A percentile compares a stretch with the other conserved stretches of the same genome.
Evolutionary conservation across 495 filamentous ascomycete genomes (phyloP).

Genomic region (Friedmanniomyces simplex): DNA sequence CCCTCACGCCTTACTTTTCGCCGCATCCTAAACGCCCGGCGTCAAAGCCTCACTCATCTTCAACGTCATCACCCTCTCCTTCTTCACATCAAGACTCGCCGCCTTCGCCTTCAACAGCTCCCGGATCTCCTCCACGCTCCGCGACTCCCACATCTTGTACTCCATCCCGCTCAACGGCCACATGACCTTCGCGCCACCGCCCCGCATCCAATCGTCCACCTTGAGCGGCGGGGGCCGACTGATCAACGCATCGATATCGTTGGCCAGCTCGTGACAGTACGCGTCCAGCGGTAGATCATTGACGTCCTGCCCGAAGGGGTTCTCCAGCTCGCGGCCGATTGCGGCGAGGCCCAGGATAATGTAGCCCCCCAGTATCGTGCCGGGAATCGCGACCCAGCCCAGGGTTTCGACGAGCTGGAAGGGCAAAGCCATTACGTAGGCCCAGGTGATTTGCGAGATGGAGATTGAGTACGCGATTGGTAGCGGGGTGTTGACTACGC

Average conservation of each 20-base stretch:
- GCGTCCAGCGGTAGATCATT: conserved; percentile 75
- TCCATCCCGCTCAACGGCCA: conserved; percentile 54
- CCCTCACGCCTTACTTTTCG: background rate
- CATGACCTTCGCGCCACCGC: conserved; percentile 51
- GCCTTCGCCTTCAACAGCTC: conserved; percentile 33
- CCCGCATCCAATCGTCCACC: conserved; percentile 47
- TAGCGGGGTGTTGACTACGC: conserved; percentile 74
- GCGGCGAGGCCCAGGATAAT: conserved; percentile 84
- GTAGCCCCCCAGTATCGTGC: conserved; percentile 63
- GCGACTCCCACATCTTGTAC: conserved; percentile 50
- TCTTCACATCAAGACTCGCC: conserved; percentile 7
- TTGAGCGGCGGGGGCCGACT: conserved; percentile 42
- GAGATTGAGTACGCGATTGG: conserved; percentile 79
- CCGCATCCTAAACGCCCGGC: background rate
- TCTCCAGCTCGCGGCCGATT: conserved; percentile 79
- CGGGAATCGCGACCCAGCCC: conserved; percentile 73
- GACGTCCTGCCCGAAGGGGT: conserved; percentile 78
- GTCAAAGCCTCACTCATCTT: background rate
- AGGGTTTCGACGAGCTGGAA: conserved; percentile 64
- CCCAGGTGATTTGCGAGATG: conserved; percentile 78
- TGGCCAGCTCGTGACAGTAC: conserved; percentile 60
- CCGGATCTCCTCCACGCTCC: conserved; percentile 50
- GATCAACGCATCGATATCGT: conserved; percentile 66
- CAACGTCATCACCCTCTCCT: conserved; percentile 1
- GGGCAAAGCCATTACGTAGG: conserved; percentile 72